phyloP scores from a whole-genome alignment of 2,329 filamentous ascomycete species.

The Sclerotinia nivalis region DNA sequence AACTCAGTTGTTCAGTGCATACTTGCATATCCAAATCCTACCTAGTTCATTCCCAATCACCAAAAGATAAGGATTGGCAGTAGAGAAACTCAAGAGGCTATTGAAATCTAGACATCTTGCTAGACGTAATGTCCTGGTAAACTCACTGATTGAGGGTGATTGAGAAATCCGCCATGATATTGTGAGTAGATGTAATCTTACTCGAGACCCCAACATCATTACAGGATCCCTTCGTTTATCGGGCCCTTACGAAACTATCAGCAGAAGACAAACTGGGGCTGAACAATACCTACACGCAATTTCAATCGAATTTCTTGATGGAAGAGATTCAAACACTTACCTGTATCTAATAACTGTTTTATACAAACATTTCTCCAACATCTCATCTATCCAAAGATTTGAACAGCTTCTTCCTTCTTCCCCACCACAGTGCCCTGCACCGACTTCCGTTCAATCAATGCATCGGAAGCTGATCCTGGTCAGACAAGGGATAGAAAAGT shows the following conservation, averaged over 20 bases:
- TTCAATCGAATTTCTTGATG: not conserved
- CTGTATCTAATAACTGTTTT: not conserved
- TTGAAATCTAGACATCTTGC: not conserved
- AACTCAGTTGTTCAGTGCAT: not conserved
- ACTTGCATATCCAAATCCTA: not conserved
- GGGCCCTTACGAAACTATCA: not conserved
- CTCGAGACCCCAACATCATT: not conserved
- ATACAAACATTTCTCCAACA: not conserved
- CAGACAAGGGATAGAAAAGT: conserved; percentile 8
- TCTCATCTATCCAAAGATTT: not conserved
- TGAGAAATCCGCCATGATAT: not conserved
- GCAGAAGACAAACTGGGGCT: not conserved
- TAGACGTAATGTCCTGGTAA: not conserved
- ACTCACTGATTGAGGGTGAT: too few species aligned
- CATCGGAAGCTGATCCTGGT: conserved; percentile 14
- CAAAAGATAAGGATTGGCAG: not conserved
- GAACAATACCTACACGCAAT: not conserved
- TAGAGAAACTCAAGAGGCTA: not conserved
- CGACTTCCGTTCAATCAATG: not conserved
- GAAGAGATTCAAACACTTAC: not conserved
- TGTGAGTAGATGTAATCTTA: not conserved
- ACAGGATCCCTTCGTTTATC: not conserved
- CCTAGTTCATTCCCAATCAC: not conserved
- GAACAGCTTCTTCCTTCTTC: not conserved
- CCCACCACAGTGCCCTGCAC: conserved; percentile 6